These are phyloP conservation scores for Trichoderma polysporum DNA, from an alignment of 2,329 filamentous ascomycete species.

Conservation along the genomic window DNA sequence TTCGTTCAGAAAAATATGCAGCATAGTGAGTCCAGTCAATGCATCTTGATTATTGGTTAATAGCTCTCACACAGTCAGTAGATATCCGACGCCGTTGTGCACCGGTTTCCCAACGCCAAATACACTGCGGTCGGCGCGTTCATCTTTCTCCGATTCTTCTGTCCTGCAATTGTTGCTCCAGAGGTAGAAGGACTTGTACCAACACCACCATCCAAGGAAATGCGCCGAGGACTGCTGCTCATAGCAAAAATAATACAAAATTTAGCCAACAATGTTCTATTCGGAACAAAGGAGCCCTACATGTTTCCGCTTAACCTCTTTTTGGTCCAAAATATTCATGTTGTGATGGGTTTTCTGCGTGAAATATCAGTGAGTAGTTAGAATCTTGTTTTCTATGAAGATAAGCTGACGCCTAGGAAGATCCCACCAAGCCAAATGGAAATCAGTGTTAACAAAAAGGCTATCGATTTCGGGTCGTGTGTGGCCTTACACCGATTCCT, in stretches of 20 bases:
- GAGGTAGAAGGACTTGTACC: constrained; percentile 66
- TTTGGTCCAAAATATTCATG: constrained; percentile 65
- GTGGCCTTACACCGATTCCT: constrained; percentile 67
- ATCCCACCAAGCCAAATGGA: constrained; percentile 51
- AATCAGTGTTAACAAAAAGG: constrained; percentile 43
- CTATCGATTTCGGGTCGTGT: constrained; percentile 69
- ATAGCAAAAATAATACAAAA: constrained; percentile 73
- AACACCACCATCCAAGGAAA: constrained; percentile 62
- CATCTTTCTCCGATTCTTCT: constrained; percentile 71
- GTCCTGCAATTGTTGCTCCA: constrained; percentile 68
- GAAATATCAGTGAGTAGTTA: constrained; percentile 60
- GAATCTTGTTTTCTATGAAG: not conserved
- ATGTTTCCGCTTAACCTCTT: constrained; percentile 72
- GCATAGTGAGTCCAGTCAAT: constrained; percentile 50
- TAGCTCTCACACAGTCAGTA: constrained; percentile 27
- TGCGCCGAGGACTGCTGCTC: constrained; percentile 65
- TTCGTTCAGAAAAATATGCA: constrained; percentile 66
- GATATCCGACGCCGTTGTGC: constrained; percentile 63
- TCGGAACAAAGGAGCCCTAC: constrained; percentile 70
- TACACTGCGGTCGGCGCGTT: constrained; percentile 72
- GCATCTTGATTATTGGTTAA: not conserved
- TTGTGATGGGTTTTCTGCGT: constrained; percentile 64
- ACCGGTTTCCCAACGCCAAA: constrained; percentile 66
- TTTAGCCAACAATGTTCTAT: constrained; percentile 69
- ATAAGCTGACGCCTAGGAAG: constrained; percentile 28